Evolutionary conservation across 192 early-diverging fungal species (phyloP).

Genomic region (Rhizoclosmatium sp.): DNA sequence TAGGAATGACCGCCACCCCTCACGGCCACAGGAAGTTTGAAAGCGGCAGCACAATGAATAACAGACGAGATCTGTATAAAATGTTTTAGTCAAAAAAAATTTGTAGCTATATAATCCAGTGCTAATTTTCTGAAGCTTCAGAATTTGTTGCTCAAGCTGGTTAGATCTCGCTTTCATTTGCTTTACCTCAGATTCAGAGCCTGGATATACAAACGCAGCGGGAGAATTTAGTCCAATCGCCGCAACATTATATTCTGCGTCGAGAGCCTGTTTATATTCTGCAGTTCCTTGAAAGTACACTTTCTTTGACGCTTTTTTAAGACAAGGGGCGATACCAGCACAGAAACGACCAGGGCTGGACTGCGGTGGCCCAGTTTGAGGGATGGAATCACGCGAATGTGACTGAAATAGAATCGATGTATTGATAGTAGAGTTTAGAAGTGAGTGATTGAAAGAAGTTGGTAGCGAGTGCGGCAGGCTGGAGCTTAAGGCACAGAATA

Average conservation of each 20-base stretch:
- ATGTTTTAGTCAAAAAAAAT: not conserved
- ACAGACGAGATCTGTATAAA: constrained; percentile 16
- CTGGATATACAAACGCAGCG: not conserved
- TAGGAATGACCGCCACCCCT: constrained; percentile 29
- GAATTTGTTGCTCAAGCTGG: no score
- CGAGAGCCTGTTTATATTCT: not conserved
- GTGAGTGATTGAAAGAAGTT: no score
- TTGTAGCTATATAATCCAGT: no score
- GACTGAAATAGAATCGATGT: no score
- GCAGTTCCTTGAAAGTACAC: not conserved
- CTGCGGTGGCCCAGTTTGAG: no score
- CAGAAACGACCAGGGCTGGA: not conserved
- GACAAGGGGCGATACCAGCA: not conserved
- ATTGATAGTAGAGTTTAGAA: no score
- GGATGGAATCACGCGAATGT: no score
- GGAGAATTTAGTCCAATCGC: not conserved
- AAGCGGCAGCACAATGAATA: constrained; percentile 13
- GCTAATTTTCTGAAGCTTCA: no score
- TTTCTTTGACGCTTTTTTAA: not conserved
- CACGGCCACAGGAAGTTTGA: constrained; percentile 10
- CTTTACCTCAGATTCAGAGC: not conserved
- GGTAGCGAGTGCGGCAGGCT: no score
- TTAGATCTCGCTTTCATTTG: not conserved
- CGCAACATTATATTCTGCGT: not conserved
- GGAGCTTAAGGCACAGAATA: no score